phyloP scores from a whole-genome alignment of 2,329 filamentous ascomycete genomes.

The Zalaria sp. region DNA sequence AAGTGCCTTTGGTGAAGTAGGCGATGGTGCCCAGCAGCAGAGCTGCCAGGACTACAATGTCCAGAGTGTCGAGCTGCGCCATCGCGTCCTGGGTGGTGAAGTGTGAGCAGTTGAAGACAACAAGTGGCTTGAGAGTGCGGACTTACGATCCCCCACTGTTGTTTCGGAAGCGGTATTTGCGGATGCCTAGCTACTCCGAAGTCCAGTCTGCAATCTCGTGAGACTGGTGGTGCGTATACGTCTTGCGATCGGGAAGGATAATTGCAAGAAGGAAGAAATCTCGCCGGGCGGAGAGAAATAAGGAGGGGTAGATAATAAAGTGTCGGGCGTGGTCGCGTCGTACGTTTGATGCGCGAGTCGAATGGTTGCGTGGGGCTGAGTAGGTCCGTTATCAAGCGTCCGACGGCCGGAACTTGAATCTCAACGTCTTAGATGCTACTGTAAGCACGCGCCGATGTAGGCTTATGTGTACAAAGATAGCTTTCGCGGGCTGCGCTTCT shows the following conservation, averaged over 20 bases:
- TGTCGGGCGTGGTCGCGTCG: neutral
- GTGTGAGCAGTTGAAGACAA: neutral
- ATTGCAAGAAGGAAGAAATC: neutral
- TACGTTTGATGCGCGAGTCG: no score
- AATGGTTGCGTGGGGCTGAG: neutral
- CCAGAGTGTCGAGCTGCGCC: constrained; percentile 92
- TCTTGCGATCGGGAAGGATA: neutral
- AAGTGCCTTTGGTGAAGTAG: constrained; percentile 95
- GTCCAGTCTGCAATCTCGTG: neutral
- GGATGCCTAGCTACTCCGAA: neutral
- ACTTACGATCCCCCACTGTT: neutral
- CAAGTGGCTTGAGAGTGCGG: neutral
- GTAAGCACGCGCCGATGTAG: neutral
- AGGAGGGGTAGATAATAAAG: neutral
- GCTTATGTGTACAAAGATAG: neutral
- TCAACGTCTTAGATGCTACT: neutral
- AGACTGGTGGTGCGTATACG: neutral
- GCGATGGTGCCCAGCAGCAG: constrained; percentile 79
- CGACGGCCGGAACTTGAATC: neutral
- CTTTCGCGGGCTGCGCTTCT: neutral
- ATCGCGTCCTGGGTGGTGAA: constrained; percentile 33
- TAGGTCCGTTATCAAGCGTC: neutral
- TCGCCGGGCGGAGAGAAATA: neutral
- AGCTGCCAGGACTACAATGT: constrained; percentile 76
- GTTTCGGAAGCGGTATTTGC: no score